These are phyloP conservation scores for Diaporthe amygdali DNA, from an alignment of 2,329 filamentous ascomycete genomes.

Conservation along the genomic window DNA sequence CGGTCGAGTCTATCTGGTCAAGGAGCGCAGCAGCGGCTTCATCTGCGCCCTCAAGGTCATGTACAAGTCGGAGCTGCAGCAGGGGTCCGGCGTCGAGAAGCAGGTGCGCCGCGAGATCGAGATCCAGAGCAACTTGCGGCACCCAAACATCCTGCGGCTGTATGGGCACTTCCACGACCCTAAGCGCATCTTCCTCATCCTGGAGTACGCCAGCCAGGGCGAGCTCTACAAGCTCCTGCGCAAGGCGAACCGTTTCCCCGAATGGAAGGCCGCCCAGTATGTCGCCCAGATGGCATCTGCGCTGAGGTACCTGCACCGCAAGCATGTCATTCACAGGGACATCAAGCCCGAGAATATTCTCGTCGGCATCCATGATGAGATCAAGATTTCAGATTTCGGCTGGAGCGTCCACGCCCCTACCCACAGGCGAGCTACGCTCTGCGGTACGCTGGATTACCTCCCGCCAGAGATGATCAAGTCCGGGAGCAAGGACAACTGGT, in stretches of 20 bases:
- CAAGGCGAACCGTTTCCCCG: constrained; percentile 78
- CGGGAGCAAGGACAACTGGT: constrained; percentile 82
- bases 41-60: constrained; percentile 87
- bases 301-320: constrained; percentile 89
- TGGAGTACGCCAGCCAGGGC: constrained; percentile 85
- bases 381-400: constrained; percentile 98
- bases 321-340: constrained; percentile 96
- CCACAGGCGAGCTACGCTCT: constrained; percentile 92
- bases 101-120: constrained; percentile 88
- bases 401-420: constrained; percentile 99
- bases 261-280: constrained; percentile 87
- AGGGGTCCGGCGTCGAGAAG: constrained; percentile 79
- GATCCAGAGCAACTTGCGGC: constrained; percentile 85
- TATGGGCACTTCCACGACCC: constrained; percentile 90
- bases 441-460: constrained; percentile 95
- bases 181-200: constrained; percentile 85
- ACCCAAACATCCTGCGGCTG: constrained; percentile 83
- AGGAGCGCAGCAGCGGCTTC: constrained; percentile 79
- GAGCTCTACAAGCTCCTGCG: constrained; percentile 89
- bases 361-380: constrained; percentile 94
- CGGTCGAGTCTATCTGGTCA: constrained; percentile 83
- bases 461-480: constrained; percentile 96
- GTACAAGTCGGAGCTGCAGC: constrained; percentile 82
- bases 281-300: constrained; percentile 91
- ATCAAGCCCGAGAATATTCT: constrained; percentile 99